phyloP scores from a whole-genome alignment of 116 monocot species.

The Iris pallida region DNA sequence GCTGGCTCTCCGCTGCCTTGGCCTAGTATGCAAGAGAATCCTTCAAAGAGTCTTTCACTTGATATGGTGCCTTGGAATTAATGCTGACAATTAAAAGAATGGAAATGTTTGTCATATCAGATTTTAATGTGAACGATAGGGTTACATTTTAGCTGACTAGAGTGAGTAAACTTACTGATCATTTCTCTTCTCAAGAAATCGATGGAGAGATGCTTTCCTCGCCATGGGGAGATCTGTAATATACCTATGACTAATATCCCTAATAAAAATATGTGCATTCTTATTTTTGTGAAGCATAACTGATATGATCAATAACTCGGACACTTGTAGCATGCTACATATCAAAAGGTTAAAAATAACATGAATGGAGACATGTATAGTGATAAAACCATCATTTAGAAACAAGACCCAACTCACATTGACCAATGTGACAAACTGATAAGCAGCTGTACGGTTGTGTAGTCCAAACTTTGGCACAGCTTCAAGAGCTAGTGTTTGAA shows the following conservation, averaged over 20 bases:
- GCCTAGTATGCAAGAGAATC: no score
- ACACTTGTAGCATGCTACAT: no score
- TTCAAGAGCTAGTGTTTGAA: slow-evolving; percentile 85
- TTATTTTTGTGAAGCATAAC: no score
- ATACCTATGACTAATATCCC: no score
- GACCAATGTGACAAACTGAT: slow-evolving; percentile 86
- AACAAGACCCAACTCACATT: slow-evolving; percentile 45
- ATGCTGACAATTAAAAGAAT: slow-evolving; percentile 17
- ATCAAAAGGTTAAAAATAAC: no score
- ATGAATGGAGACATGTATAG: no score
- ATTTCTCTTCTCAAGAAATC: slow-evolving; percentile 62
- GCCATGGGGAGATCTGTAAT: slow-evolving; percentile 52
- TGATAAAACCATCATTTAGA: not conserved
- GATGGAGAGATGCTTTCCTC: slow-evolving; percentile 45
- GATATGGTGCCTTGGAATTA: slow-evolving; percentile 34
- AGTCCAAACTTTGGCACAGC: slow-evolving; percentile 76
- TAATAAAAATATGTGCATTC: no score
- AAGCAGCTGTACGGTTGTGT: slow-evolving; percentile 75
- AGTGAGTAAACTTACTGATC: slow-evolving; percentile 48
- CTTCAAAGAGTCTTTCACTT: slow-evolving; percentile 8
- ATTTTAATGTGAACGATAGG: not conserved
- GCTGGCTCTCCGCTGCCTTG: slow-evolving; percentile 13
- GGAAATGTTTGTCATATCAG: not conserved
- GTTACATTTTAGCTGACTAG: no score
- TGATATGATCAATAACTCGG: no score